Conservation (phyloP, 768 basidiomycete species). For the Hericium rajendrae region DNA sequence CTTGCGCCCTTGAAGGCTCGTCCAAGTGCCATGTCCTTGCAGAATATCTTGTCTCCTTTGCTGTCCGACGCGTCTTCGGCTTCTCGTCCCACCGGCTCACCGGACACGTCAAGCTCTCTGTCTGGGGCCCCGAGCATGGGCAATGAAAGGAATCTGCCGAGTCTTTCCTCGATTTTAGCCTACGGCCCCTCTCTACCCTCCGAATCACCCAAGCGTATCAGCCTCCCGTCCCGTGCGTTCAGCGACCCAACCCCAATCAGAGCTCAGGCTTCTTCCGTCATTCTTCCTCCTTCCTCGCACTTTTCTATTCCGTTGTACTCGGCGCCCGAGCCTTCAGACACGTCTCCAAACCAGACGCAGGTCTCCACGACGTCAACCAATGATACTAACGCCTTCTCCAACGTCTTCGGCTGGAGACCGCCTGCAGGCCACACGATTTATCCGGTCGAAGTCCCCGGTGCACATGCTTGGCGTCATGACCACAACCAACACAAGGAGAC, state of each 20-base stretch:
- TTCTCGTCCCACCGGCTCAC: background rate
- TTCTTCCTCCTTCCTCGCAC: background rate
- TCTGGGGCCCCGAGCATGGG: background rate
- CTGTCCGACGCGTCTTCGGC: background rate
- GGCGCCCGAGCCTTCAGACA: background rate
- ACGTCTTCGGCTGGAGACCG: background rate
- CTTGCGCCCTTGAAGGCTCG: background rate
- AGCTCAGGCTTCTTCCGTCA: background rate
- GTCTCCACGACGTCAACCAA: background rate
- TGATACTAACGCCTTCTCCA: background rate
- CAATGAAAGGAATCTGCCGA: background rate
- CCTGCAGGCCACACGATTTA: background rate
- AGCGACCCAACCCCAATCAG: background rate
- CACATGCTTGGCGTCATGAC: background rate
- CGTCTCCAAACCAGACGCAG: background rate
- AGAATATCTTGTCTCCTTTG: background rate
- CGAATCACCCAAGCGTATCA: background rate
- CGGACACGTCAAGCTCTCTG: background rate
- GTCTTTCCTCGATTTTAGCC: background rate
- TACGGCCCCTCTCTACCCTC: background rate
- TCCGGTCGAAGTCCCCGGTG: background rate
- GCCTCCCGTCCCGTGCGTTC: background rate
- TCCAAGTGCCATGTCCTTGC: background rate
- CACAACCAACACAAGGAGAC: background rate
- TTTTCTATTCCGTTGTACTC: background rate